Base-by-base conservation (phyloP, 768 basidiomycete genomes). In the Crassisporium funariophilum region DNA sequence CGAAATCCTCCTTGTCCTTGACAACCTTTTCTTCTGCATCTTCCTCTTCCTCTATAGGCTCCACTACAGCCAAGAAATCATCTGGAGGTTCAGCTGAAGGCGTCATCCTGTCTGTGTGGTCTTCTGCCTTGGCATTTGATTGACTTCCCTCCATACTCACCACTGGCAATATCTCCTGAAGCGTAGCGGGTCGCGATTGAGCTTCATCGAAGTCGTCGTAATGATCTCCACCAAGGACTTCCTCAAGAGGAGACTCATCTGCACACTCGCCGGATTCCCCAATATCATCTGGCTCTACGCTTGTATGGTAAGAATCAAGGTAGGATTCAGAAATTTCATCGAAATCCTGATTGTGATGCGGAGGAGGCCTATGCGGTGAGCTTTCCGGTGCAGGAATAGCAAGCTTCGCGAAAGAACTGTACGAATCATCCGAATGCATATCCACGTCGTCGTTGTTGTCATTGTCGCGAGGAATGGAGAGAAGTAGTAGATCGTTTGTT, bases 1-100 rank as follows among this genome's bases (percentile, higher is more conserved):
- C 65, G 21, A 49, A 46, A 11, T 72, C 70, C 10, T 78, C 76
- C 17, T 40, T 41, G 0, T 47, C 46, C 4, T 33, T 41, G 9
- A 41, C 35, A 31, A 5, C 33, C 7, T 29, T 39, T n/a, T 29
- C 44, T 17, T 37, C 48, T 20, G 42, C 43, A 5, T 46, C 45
- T 47, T 50, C 36, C 22, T 29, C 55, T 33, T 31, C 50, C 24
- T 52, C 51, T 8, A 16, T 16, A 15, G 24, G 33, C 20, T 35
- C 41, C 12, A 34, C 49, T 22, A 24, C 20, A 17, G 16, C 41
- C n/a, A 34, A 47, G 21, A 47, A 46, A 17, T 19, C 53, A 9
- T 44, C 22, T 19, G 4, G 8, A 22, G 20, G 23, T 33, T 39
- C 13, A 21, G 12, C 40, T 24, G 31, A 38, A 15, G 24, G 17